phyloP scores from a whole-genome alignment of 2,329 filamentous ascomycete species.

The Venturia effusa region DNA sequence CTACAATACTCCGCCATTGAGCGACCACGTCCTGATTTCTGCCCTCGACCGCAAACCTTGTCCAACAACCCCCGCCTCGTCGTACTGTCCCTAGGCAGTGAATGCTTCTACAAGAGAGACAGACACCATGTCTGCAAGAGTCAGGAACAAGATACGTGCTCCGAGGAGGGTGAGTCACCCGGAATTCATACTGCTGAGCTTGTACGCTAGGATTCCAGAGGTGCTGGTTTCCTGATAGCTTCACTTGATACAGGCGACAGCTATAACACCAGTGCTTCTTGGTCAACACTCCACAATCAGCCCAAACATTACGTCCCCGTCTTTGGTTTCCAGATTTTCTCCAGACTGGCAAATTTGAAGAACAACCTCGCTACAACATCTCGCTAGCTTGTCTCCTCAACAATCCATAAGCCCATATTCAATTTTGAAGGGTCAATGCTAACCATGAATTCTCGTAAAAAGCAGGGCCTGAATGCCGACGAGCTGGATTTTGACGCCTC shows the following conservation, averaged over 20 bases:
- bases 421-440: neutral
- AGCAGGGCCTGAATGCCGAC: constrained; percentile 28
- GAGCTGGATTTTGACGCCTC: constrained; percentile 72
- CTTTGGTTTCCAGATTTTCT: too few relatives aligned
- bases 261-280: neutral
- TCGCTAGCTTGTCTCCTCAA: neutral
- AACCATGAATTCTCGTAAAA: neutral
- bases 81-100: neutral
- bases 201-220: neutral
- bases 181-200: neutral
- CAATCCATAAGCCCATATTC: neutral
- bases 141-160: constrained; percentile 8
- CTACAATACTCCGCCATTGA: neutral
- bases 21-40: neutral
- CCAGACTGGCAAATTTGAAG: neutral
- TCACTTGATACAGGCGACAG: neutral
- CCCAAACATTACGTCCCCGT: neutral
- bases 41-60: neutral
- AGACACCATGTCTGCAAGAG: neutral
- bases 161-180: constrained; percentile 9
- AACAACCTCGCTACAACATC: neutral
- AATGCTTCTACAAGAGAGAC: neutral
- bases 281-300: neutral
- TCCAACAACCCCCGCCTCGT: neutral
- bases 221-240: neutral